Conservation (phyloP, 345 rosid species). For the Lumnitzera racemosa region DNA sequence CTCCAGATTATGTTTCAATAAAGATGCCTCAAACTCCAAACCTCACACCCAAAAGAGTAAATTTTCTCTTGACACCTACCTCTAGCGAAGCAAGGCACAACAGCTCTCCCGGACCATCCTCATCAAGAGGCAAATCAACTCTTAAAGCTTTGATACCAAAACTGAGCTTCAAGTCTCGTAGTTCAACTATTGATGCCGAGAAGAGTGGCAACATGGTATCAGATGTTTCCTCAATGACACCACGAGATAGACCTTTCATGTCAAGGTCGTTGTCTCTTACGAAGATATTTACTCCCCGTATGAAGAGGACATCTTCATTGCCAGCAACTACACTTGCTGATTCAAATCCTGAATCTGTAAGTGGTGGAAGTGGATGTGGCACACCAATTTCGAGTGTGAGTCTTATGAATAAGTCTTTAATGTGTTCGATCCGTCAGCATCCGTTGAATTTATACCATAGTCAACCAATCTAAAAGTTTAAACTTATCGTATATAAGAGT, state of each 20-base stretch:
- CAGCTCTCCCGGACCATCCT: constrained; percentile 43
- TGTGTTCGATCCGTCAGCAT: too few relatives aligned
- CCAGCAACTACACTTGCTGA: constrained; percentile 48
- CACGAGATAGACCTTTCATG: constrained; percentile 56
- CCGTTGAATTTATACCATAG: too few relatives aligned
- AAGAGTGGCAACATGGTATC: constrained; percentile 32
- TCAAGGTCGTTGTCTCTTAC: constrained; percentile 74
- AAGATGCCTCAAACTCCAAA: constrained; percentile 74
- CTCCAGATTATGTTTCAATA: constrained; percentile 38
- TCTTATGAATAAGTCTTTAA: constrained; percentile 3
- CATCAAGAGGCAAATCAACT: constrained; percentile 51
- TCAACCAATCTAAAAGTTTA: too few relatives aligned
- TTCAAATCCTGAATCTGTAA: constrained; percentile 37
- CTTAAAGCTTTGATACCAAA: constrained; percentile 55
- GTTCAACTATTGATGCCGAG: constrained; percentile 41
- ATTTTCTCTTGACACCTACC: constrained; percentile 54
- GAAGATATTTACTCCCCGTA: constrained; percentile 76
- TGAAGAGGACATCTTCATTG: constrained; percentile 72
- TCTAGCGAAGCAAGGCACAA: constrained; percentile 32
- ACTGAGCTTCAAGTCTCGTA: constrained; percentile 53
- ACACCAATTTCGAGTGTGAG: constrained; percentile 49
- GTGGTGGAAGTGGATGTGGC: constrained; percentile 33
- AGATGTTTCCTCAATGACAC: constrained; percentile 26
- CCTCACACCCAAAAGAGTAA: constrained; percentile 78
- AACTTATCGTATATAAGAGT: too few relatives aligned